phyloP scores from a whole-genome alignment of 371 early-diverging fungal species.

The Funneliformis caledonium region DNA sequence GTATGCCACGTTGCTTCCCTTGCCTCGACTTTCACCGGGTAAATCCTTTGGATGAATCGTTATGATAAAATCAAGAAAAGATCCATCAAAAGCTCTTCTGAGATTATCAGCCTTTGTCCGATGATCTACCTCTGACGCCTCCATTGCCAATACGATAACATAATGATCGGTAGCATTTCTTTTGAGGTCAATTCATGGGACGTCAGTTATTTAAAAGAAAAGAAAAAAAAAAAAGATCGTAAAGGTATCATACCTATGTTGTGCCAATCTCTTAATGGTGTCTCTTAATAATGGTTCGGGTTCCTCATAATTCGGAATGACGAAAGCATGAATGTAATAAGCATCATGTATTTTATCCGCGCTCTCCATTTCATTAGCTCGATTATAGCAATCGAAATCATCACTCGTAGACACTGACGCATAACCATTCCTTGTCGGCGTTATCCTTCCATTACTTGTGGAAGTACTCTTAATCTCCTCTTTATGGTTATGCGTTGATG shows the following conservation, averaged over 20 bases:
- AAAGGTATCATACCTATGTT: slow-evolving; percentile 48
- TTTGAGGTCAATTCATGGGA: neutral
- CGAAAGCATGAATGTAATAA: slow-evolving; percentile 56
- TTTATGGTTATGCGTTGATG: slow-evolving; percentile 25
- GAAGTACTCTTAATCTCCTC: slow-evolving; percentile 17
- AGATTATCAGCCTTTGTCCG: slow-evolving; percentile 65
- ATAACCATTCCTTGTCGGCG: slow-evolving; percentile 27
- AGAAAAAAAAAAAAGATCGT: neutral
- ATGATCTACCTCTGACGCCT: slow-evolving; percentile 64
- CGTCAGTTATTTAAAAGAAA: neutral
- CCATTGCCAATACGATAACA: slow-evolving; percentile 78
- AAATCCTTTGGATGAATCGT: slow-evolving; percentile 73
- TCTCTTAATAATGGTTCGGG: slow-evolving; percentile 55
- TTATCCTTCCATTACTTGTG: slow-evolving; percentile 21
- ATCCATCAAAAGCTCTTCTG: slow-evolving; percentile 55
- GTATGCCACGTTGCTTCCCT: slow-evolving; percentile 76
- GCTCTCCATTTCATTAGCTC: slow-evolving; percentile 55
- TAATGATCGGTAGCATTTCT: slow-evolving; percentile 45
- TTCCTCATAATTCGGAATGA: slow-evolving; percentile 70
- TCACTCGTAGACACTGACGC: slow-evolving; percentile 6
- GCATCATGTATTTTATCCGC: slow-evolving; percentile 46
- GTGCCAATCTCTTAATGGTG: slow-evolving; percentile 54
- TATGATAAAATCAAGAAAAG: slow-evolving; percentile 66
- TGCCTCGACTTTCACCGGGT: slow-evolving; percentile 78
- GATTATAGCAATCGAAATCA: slow-evolving; percentile 48